Base-by-base conservation (phyloP, 768 basidiomycete genomes). In the Nidularia pulvinata region DNA sequence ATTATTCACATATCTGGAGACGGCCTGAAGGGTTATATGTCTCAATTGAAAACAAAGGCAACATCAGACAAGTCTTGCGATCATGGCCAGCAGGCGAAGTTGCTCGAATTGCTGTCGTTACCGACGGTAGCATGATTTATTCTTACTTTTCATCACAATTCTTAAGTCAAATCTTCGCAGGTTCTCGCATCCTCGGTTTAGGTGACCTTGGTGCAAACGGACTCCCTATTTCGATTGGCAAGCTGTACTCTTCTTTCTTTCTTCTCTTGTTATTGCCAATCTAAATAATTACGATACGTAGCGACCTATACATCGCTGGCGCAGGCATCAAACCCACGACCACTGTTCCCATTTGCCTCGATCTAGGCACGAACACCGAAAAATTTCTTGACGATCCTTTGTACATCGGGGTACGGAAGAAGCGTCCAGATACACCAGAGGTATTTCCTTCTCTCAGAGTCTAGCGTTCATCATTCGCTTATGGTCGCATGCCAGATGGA, bases 291-390 rank as follows among this genome's bases (percentile, higher is more conserved):
- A 19, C 19, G 19, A 19, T 19, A 19, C 19, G 19, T 52, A 83
- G 82, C 53, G 82, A 84, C 55, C 72, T 91, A 19, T 91, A 91
- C 63, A 76, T 89, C 54, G 88, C 83, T 5, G 86, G 84, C 11
- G 88, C 87, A 14, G 89, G 89, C 19, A 81, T 84, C 53, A 77
- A 76, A 51, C 80, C 85, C 9, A 61, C 61, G 22, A 80, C 76
- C 11, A 80, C 81, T 10, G 67, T 89, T 13, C 88, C 88, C 10
- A 85, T 89, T 51, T 84, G 83, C 55, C 75, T 87, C 50, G 89
- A 91, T 69, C 76, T 91, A 42, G 90, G 90, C 16, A 91, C 90
- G 9, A 89, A 91, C 68, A 90, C 85, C 42, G 72, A 83, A 53
- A 77, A 73, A 49, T 82, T 81, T 63, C 69, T 89, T 46, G 75